phyloP scores from a whole-genome alignment of 2,329 filamentous ascomycete genomes.

The Sarocladium kiliense region DNA sequence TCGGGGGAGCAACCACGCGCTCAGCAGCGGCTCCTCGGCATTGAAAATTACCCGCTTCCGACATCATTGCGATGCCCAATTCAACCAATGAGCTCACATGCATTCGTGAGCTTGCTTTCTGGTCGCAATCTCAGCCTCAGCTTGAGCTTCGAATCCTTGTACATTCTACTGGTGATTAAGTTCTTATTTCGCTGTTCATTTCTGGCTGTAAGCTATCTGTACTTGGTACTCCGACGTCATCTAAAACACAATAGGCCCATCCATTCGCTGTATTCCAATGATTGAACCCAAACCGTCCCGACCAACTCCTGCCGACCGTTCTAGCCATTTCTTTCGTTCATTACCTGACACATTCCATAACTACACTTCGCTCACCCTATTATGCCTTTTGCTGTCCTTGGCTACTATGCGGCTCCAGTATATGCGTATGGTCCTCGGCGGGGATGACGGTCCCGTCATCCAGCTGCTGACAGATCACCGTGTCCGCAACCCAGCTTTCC shows the following conservation, averaged over 20 bases:
- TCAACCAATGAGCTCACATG: neutral
- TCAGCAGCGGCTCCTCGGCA: neutral
- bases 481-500: constrained; percentile 86
- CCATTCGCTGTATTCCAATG: neutral
- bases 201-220: neutral
- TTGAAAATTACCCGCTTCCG: constrained; percentile 10
- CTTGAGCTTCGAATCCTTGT: too few relatives aligned
- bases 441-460: constrained; percentile 64
- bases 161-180: neutral
- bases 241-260: neutral
- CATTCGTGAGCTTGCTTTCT: neutral
- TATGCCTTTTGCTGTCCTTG: constrained; percentile 22
- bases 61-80: neutral
- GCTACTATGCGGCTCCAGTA: constrained; percentile 66
- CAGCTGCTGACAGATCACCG: constrained; percentile 76
- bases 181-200: neutral
- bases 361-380: neutral
- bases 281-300: neutral
- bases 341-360: neutral
- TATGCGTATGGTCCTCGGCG: constrained; percentile 75
- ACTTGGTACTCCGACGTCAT: neutral
- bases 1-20: neutral
- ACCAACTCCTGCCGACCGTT: neutral
- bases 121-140: too few relatives aligned
- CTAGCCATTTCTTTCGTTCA: neutral